These are phyloP conservation scores for Alnus rubra DNA, from an alignment of 306 rosid genomes.

Conservation along the genomic window DNA sequence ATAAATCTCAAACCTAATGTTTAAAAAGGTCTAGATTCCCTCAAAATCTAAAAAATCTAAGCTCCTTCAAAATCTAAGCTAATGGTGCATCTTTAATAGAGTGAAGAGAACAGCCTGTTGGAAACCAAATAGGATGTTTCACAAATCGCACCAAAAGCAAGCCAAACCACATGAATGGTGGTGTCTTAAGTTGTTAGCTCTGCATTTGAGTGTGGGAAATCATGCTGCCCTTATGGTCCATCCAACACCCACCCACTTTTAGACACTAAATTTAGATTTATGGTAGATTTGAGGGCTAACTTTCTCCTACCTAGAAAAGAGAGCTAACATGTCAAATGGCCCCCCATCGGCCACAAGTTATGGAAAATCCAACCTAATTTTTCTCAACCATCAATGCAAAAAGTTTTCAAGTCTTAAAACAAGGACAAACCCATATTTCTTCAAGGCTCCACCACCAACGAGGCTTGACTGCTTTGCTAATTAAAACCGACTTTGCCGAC, in stretches of 20 bases:
- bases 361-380: background rate
- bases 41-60: too few species aligned
- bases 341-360: background rate
- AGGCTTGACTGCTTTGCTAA: background rate
- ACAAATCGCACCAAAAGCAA: too few species aligned
- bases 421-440: background rate
- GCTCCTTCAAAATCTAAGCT: too few species aligned
- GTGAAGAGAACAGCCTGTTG: too few species aligned
- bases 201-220: background rate
- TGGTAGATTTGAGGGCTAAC: background rate
- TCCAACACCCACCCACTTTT: conserved; percentile 16
- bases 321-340: background rate
- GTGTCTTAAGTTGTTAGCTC: too few species aligned
- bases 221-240: conserved; percentile 6
- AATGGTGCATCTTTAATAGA: too few species aligned
- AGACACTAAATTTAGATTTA: background rate
- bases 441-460: background rate
- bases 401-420: background rate
- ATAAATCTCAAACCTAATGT: too few species aligned
- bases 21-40: too few species aligned
- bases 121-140: too few species aligned
- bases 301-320: background rate
- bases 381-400: background rate
- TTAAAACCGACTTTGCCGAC: background rate
- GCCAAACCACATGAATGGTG: too few species aligned